Evolutionary conservation across 495 filamentous ascomycete species (phyloP).

Genomic region (Cryomyces minteri): DNA sequence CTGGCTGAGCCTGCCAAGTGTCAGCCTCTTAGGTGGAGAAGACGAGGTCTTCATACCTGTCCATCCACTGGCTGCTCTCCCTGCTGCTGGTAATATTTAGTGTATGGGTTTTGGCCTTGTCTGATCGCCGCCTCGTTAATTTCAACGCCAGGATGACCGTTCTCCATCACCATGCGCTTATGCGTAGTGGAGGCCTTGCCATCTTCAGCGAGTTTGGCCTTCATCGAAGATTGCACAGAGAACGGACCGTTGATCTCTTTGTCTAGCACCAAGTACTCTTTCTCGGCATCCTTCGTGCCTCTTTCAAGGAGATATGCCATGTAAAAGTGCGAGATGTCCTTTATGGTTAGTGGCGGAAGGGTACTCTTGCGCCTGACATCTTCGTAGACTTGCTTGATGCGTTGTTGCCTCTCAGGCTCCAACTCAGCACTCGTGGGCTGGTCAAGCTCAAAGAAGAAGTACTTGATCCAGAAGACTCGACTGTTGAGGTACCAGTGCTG

Average conservation of each 20-base stretch:
- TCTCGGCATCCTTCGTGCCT: constrained; percentile 65
- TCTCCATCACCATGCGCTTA: too few relatives aligned
- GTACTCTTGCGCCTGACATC: constrained; percentile 60
- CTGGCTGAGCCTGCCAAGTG: too few relatives aligned
- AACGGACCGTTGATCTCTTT: constrained; percentile 56
- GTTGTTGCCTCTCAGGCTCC: constrained; percentile 46
- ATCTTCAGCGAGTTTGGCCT: too few relatives aligned
- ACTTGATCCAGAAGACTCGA: constrained; percentile 81
- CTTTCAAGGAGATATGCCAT: constrained; percentile 72
- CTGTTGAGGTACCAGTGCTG: constrained; percentile 75
- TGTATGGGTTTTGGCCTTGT: too few relatives aligned
- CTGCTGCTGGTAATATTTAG: too few relatives aligned
- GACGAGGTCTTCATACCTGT: too few relatives aligned
- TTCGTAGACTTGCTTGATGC: constrained; percentile 64
- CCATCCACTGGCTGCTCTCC: too few relatives aligned
- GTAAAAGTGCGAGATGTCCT: constrained; percentile 63
- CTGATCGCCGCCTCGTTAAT: too few relatives aligned
- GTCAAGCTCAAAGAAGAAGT: constrained; percentile 73
- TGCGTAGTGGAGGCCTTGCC: too few relatives aligned
- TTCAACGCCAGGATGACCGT: too few relatives aligned
- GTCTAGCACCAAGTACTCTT: constrained; percentile 73
- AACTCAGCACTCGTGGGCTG: constrained; percentile 55
- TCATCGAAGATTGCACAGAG: too few relatives aligned
- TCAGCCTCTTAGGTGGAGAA: too few relatives aligned
- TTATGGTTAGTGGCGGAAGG: constrained; percentile 45